Conservation (phyloP, 2,329 filamentous ascomycete species). For the Fusarium nygamai region DNA sequence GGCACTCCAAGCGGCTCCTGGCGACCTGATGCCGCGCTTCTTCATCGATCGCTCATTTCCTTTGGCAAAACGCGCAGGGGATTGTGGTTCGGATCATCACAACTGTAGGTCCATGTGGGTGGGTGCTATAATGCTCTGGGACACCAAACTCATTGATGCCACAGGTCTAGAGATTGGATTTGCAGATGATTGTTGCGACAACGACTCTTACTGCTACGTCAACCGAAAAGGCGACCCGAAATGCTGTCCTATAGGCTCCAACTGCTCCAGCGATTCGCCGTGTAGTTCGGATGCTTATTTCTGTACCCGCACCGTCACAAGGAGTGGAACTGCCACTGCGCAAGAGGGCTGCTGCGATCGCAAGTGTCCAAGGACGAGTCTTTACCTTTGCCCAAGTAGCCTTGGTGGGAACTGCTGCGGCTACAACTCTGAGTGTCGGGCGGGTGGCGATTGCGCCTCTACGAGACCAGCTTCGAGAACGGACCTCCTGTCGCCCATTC, state of each 20-base stretch:
- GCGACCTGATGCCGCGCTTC: constrained; percentile 46
- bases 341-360: constrained; percentile 53
- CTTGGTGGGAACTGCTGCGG: constrained; percentile 62
- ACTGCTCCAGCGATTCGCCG: constrained; percentile 52
- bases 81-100: constrained; percentile 44
- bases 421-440: constrained; percentile 56
- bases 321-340: constrained; percentile 42
- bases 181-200: constrained; percentile 53
- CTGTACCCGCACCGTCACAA: constrained; percentile 46
- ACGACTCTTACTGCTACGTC: constrained; percentile 59
- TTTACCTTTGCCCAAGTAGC: constrained; percentile 55
- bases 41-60: constrained; percentile 44
- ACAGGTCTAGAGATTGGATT: constrained; percentile 56
- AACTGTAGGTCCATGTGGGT: constrained; percentile 43
- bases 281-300: constrained; percentile 49
- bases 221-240: constrained; percentile 45
- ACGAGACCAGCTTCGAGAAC: constrained; percentile 40
- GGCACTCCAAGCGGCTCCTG: constrained; percentile 32
- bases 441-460: constrained; percentile 49
- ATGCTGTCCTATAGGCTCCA: constrained; percentile 57
- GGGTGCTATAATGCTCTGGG: not conserved
- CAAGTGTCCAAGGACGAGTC: constrained; percentile 52
- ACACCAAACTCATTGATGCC: not conserved
- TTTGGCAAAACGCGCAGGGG: constrained; percentile 41
- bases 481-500: constrained; percentile 48